Conservation (phyloP, 345 rosid species). For the Turnera subulata region DNA sequence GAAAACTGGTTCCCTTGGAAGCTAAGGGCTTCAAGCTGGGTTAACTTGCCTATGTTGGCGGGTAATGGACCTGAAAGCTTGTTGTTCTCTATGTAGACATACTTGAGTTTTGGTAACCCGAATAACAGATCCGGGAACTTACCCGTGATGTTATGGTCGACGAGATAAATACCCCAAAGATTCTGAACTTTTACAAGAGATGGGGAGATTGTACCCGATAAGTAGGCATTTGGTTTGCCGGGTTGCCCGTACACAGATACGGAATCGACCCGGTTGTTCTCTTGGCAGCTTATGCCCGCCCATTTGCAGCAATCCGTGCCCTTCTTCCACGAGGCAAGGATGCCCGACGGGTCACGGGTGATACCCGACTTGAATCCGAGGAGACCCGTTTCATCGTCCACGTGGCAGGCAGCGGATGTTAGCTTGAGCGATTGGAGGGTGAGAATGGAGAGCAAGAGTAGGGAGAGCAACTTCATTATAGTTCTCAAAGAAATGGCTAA, state of each 20-base stretch:
- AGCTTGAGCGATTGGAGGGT: too few relatives aligned
- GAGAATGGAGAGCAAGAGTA: too few relatives aligned
- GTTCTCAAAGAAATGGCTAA: too few relatives aligned
- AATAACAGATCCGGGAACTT: slow-evolving; percentile 51
- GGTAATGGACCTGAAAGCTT: slow-evolving; percentile 64
- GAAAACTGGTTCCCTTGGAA: slow-evolving; percentile 51
- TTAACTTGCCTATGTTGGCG: slow-evolving; percentile 35
- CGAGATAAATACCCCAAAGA: slow-evolving; percentile 49
- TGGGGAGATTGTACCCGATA: slow-evolving; percentile 65
- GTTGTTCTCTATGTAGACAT: slow-evolving; percentile 56
- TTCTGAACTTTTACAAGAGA: slow-evolving; percentile 38
- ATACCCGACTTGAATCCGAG: too few relatives aligned
- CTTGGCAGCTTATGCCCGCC: too few relatives aligned
- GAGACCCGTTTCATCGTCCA: too few relatives aligned
- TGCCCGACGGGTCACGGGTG: too few relatives aligned
- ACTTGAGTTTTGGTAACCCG: slow-evolving; percentile 44
- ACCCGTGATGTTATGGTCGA: slow-evolving; percentile 53
- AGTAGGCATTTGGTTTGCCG: slow-evolving; percentile 34
- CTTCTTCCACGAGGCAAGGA: too few relatives aligned
- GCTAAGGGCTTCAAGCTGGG: slow-evolving; percentile 39
- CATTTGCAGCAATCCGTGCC: too few relatives aligned
- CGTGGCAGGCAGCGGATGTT: too few relatives aligned
- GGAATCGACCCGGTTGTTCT: too few relatives aligned
- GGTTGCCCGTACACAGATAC: slow-evolving; percentile 9
- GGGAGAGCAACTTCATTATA: too few relatives aligned